These are phyloP conservation scores for Camelina laxa DNA, from an alignment of 345 rosid species.

Conservation along the genomic window DNA sequence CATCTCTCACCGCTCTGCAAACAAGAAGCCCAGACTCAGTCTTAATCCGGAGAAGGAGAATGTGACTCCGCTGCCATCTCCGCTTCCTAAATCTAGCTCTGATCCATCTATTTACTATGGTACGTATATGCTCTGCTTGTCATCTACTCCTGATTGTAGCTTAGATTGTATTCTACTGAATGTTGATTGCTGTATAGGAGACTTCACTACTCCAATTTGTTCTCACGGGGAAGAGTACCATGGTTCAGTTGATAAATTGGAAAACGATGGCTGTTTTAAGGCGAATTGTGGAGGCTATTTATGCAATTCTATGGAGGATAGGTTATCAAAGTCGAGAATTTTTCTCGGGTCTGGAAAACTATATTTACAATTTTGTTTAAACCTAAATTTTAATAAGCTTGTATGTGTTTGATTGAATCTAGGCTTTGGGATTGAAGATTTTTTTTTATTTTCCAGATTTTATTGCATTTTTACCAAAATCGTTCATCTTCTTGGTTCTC, in stretches of 20 bases:
- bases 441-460: not conserved
- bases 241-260: not conserved
- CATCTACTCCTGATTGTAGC: slow-evolving; percentile 51
- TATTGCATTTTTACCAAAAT: no score
- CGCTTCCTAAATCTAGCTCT: not conserved
- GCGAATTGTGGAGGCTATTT: slow-evolving; percentile 51
- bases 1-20: slow-evolving; percentile 44
- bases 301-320: slow-evolving; percentile 70
- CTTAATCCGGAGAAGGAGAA: slow-evolving; percentile 59
- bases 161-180: slow-evolving; percentile 70
- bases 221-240: slow-evolving; percentile 1
- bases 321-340: slow-evolving; percentile 47
- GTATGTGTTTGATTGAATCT: slow-evolving; percentile 15
- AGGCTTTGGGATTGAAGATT: not conserved
- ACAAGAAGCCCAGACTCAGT: slow-evolving; percentile 46
- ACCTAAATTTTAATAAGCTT: not conserved
- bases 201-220: slow-evolving; percentile 3
- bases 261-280: slow-evolving; percentile 38
- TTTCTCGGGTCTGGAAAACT: slow-evolving; percentile 14
- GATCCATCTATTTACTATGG: not conserved
- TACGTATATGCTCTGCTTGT: slow-evolving; percentile 11
- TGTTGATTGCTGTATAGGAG: slow-evolving; percentile 51
- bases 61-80: slow-evolving; percentile 13
- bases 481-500: slow-evolving; percentile 11
- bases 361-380: no score